A percentile compares a stretch with the other conserved stretches of the same genome.
Evolutionary conservation across 2,329 filamentous ascomycete species (phyloP).

Genomic region (Myriosclerotinia scirpicola): DNA sequence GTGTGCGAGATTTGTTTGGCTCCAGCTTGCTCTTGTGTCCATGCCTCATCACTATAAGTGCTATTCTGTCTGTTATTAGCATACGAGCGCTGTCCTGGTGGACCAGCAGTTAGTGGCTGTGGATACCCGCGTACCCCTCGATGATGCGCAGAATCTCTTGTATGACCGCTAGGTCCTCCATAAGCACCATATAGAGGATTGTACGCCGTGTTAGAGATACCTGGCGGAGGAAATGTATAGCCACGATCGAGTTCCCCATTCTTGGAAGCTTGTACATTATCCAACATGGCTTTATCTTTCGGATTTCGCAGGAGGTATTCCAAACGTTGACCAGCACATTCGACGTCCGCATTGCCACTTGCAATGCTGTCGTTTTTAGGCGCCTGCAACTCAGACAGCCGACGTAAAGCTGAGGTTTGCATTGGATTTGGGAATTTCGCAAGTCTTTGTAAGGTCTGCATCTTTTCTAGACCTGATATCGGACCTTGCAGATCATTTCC

Average conservation of each 20-base stretch:
- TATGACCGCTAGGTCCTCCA: neutral
- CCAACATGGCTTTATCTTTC: constrained; percentile 5
- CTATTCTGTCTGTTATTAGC: constrained; percentile 23
- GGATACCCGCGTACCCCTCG: constrained; percentile 34
- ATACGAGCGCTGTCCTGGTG: constrained; percentile 38
- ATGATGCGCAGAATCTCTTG: constrained; percentile 12
- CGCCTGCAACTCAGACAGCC: constrained; percentile 35
- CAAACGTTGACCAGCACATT: neutral
- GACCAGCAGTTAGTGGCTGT: constrained; percentile 41
- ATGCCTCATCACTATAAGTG: constrained; percentile 23
- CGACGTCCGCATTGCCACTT: neutral
- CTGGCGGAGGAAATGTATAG: constrained; percentile 36
- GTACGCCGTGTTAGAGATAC: constrained; percentile 20
- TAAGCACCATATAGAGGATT: constrained; percentile 33
- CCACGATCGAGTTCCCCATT: constrained; percentile 31
- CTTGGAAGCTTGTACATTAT: neutral
- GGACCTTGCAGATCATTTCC: neutral
- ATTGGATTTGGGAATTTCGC: constrained; percentile 39
- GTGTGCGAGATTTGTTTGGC: neutral
- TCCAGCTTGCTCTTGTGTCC: constrained; percentile 10
- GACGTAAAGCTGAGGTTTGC: constrained; percentile 32
- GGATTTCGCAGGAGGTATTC: constrained; percentile 3
- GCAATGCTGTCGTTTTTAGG: constrained; percentile 20
- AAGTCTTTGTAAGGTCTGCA: constrained; percentile 40
- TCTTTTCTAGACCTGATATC: constrained; percentile 37